Evolutionary conservation across 208 protist genomes (phyloP), one percentile per base, ranked within the genome.

Genomic region (Trypanosoma conorhini): DNA sequence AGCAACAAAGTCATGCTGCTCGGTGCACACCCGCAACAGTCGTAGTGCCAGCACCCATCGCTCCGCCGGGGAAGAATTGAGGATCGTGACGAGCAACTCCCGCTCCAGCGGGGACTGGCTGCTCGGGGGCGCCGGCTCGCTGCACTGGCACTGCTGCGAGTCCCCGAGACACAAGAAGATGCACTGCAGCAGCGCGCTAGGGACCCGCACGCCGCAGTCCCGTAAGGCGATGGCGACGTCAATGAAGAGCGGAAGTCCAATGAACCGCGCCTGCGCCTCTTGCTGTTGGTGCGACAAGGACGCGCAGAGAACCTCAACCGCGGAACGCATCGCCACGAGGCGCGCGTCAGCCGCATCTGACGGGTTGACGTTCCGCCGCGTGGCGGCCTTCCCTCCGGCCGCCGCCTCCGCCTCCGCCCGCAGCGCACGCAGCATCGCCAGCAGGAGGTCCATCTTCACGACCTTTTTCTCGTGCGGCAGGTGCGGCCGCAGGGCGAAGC

Each of bases 121-220:
- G 15, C 21, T 22, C 40, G 65, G 17, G 10, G 31, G 46, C 9
- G 68, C 42, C 17, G 13, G 2, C 3, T 57, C 57, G 51, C 31
- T 30, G 28, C 33, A 51, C 24, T 61, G 38, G 42, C 31, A 42
- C 15, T 21, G 66, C 31, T 68, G 72, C 17, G 67, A 62, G 46
- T 87, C 81, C 1, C 71, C 81, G 21, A 92, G 62, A 67, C 79
- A 88, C 5, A 95, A 70, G 51, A 92, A 82, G 9, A 92, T 62
- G 54, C 86, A 95, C 65, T 88, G 86, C n/a, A 80, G 67, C 13
- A 95, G 66, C 26, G 86, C 84, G 60, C 86, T 92, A 0, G 89
- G 83, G n/a, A 74, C 21, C 17, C 51, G 19, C 28, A 79, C 61
- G 35, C 62, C 58, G 22, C 85, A 64, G 38, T 65, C 67, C 9